Evolutionary conservation across 2,329 filamentous ascomycete species (phyloP).

Genomic region (Aschersonia sp.): DNA sequence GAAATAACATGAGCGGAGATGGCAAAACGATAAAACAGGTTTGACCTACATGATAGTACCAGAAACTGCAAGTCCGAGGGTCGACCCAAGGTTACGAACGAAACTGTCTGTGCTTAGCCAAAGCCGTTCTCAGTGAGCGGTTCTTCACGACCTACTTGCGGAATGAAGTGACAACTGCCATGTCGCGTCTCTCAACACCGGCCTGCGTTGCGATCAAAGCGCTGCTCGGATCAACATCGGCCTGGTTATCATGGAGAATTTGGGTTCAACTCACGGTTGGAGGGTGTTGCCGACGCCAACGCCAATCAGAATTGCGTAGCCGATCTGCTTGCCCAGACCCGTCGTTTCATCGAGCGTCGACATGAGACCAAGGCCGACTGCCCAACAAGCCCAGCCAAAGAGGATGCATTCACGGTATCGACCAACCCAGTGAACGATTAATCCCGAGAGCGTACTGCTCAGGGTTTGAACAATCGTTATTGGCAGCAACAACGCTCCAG

Average conservation of each 20-base stretch:
- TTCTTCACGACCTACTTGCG: slow-evolving; percentile 19
- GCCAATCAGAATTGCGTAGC: slow-evolving; percentile 36
- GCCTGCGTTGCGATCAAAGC: slow-evolving; percentile 39
- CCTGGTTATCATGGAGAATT: neutral
- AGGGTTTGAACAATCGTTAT: slow-evolving; percentile 28
- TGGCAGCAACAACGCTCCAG: slow-evolving; percentile 26
- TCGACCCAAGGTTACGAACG: slow-evolving; percentile 23
- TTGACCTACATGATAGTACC: slow-evolving; percentile 21
- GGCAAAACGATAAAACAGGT: neutral
- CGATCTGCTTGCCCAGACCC: slow-evolving; percentile 36
- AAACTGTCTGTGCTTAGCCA: slow-evolving; percentile 12
- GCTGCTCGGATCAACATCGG: slow-evolving; percentile 8
- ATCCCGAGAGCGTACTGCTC: slow-evolving; percentile 33
- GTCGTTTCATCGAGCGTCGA: slow-evolving; percentile 33
- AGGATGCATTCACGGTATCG: slow-evolving; percentile 39
- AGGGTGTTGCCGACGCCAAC: slow-evolving; percentile 36
- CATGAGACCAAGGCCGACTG: slow-evolving; percentile 34
- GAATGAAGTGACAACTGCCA: slow-evolving; percentile 28
- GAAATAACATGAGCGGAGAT: neutral
- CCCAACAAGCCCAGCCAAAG: slow-evolving; percentile 36
- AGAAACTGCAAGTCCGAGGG: slow-evolving; percentile 23
- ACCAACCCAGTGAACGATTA: slow-evolving; percentile 36
- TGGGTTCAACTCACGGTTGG: slow-evolving; percentile 24
- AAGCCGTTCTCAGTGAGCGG: neutral
- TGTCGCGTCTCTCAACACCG: slow-evolving; percentile 33